Conservation (phyloP, 2,329 filamentous ascomycete species). For the Penicillium verrucosum region DNA sequence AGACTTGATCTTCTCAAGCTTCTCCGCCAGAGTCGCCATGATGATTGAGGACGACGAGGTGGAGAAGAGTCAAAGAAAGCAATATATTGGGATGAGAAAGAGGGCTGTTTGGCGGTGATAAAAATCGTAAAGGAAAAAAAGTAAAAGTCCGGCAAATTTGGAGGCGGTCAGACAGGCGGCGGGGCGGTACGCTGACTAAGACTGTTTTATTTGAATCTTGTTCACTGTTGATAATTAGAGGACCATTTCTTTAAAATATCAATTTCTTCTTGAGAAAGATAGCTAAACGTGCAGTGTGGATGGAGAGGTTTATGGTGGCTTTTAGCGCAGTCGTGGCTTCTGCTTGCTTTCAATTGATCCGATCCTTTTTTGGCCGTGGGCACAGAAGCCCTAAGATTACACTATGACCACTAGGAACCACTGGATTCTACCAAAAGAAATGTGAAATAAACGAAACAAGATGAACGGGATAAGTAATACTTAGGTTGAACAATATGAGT, state of each 20-base stretch:
- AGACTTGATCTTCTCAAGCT: conserved; percentile 94
- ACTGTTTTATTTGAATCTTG: background rate
- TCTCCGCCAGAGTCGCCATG: conserved; percentile 72
- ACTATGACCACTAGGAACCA: background rate
- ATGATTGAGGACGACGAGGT: conserved; percentile 30
- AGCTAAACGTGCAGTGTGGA: background rate
- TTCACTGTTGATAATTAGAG: background rate
- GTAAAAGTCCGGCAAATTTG: conserved; percentile 10
- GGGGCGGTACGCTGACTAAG: background rate
- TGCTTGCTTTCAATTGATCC: background rate
- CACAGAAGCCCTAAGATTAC: background rate
- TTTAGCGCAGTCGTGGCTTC: too few relatives aligned
- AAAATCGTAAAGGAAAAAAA: conserved; percentile 13
- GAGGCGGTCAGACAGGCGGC: conserved; percentile 4
- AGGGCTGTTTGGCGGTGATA: conserved; percentile 12
- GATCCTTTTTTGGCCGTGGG: background rate
- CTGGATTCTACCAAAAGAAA: too few relatives aligned
- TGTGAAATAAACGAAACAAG: background rate
- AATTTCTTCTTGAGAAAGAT: background rate
- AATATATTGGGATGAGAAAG: conserved; percentile 9
- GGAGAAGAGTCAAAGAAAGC: conserved; percentile 17
- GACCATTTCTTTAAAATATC: background rate
- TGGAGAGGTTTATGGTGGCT: background rate
- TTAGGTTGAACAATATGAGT: background rate
- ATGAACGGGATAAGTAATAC: background rate